Base-by-base conservation (phyloP, 371 early-diverging fungal species). In the Mucor irregularis region DNA sequence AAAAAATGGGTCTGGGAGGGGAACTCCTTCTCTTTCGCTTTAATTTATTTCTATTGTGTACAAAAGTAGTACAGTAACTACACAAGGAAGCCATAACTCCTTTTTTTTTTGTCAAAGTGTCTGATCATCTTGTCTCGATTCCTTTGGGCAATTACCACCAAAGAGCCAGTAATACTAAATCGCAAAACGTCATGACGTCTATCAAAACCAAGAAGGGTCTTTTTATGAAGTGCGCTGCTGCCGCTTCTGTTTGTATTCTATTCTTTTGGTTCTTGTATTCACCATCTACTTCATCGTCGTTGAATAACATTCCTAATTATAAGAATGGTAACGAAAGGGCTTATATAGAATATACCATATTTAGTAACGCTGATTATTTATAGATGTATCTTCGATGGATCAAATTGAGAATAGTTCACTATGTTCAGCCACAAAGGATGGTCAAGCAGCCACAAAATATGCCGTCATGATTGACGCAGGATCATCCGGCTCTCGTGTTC, bases 401-500 rank as follows among this genome's bases (percentile, higher is more conserved):
- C 50, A 49, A 17, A 49, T 24, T 16, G 35, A 17, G 13, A 9
- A 7, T 5, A 34, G 25, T 5, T n/a, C 14, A 7, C 78, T 77
- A 48, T 90, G 90, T 69, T 73, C 74, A 26, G 60, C 82, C 3
- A 65, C 83, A 24, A 59, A 71, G 49, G 77, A 80, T 59, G 82
- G 80, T 49, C 55, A 75, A 40, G 82, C 80, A 16, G 44, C 74
- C 26, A 76, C 81, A 35, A 78, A 85, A 45, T 82, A 85, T 67
- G 81, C 80, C 25, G 58, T 85, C 17, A 91, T 97, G 86, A 69
- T 97, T 44, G 97, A 97, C 65, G 97, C 97, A 21, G 97, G 97
- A 8, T 93, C 94, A 7, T 93, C 94, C n/a, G 97, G 97, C 17
- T 93, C 94, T 2, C 89, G 97, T 25, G 89, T 97, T 54, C 97